Evolutionary conservation across 1,139 yeast species (phyloP), one percentile per base, ranked within the genome.

Genomic region (Pichia sp.): DNA sequence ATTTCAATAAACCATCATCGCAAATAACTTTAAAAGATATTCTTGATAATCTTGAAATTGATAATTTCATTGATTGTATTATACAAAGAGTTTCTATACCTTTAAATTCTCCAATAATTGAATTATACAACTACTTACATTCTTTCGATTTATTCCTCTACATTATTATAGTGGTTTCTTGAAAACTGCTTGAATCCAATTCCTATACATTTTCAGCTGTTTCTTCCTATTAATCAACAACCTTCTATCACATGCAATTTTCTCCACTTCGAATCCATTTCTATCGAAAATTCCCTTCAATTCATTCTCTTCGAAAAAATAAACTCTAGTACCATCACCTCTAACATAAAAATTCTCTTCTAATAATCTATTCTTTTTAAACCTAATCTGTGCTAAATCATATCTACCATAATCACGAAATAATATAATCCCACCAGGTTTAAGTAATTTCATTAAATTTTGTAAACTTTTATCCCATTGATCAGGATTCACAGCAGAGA

Each of bases 311-410:
- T 96, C 86, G 66, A 91, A 91, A 64, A 91, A 91, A 61, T 91
- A 91, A 11, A 93, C 98, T 53, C 98, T 71, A 1, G 99, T 91
- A 39, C 98, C 98, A 59, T 91, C 99, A 31, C 99, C 99, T 56
- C 99, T 75, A 32, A 89, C 86, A 62, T 91, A 91, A 58, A 91
- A 91, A 61, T 91, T 89, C 43, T 91, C 97, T 42, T 86, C 95
- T 44, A 91, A 62, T 35, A 86, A 66, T 54, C 98, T 74, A 35
- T 85, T 84, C 59, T 84, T 85, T 62, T 91, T 93, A 68, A 91
- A 88, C 53, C 99, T 68, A 39, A 91, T 84, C 59, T 91, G 99
- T 0, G 98, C 96, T 60, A 93, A 68, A 61, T 91, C 99, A 56
- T 89, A 91, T 50, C 97, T 74, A 3, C 97, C 97, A 59, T 91